These are phyloP conservation scores for Lecanicillium sp. DNA, from an alignment of 2,329 filamentous ascomycete species.

Conservation along the genomic window DNA sequence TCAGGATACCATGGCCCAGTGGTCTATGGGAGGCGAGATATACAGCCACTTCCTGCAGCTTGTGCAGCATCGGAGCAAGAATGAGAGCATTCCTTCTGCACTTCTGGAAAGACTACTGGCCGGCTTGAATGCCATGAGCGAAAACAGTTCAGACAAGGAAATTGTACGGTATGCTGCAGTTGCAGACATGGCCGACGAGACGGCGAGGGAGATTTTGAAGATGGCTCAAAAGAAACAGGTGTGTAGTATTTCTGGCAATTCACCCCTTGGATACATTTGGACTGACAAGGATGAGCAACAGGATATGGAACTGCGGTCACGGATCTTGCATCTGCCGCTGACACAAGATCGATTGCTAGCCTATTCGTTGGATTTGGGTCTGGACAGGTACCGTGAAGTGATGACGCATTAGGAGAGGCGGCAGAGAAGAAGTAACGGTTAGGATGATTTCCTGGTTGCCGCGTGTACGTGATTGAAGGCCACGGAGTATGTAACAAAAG, in stretches of 20 bases:
- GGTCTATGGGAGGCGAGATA: slow-evolving; percentile 73
- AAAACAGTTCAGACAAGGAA: slow-evolving; percentile 32
- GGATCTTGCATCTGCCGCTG: slow-evolving; percentile 53
- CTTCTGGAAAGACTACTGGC: slow-evolving; percentile 50
- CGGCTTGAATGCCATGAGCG: slow-evolving; percentile 48
- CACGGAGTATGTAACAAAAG: not conserved
- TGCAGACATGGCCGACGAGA: slow-evolving; percentile 70
- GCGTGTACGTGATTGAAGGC: not conserved
- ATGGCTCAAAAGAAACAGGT: slow-evolving; percentile 49
- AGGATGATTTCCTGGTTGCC: not conserved
- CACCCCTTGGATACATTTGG: too few relatives aligned
- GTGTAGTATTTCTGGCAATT: slow-evolving; percentile 18
- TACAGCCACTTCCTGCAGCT: slow-evolving; percentile 58
- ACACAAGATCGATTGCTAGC: slow-evolving; percentile 66
- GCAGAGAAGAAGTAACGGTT: not conserved
- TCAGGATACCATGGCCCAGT: slow-evolving; percentile 57
- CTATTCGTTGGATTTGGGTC: slow-evolving; percentile 63
- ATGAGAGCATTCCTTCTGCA: slow-evolving; percentile 31
- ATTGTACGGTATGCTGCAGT: slow-evolving; percentile 60
- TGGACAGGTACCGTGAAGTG: slow-evolving; percentile 59
- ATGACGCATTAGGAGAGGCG: slow-evolving; percentile 37
- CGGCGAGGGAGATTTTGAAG: slow-evolving; percentile 58
- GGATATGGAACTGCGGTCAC: slow-evolving; percentile 28
- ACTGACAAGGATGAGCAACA: slow-evolving; percentile 10
- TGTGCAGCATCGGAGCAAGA: slow-evolving; percentile 34